Base-by-base conservation (phyloP, 164 flowering plant species). In the Amborella trichopoda region DNA sequence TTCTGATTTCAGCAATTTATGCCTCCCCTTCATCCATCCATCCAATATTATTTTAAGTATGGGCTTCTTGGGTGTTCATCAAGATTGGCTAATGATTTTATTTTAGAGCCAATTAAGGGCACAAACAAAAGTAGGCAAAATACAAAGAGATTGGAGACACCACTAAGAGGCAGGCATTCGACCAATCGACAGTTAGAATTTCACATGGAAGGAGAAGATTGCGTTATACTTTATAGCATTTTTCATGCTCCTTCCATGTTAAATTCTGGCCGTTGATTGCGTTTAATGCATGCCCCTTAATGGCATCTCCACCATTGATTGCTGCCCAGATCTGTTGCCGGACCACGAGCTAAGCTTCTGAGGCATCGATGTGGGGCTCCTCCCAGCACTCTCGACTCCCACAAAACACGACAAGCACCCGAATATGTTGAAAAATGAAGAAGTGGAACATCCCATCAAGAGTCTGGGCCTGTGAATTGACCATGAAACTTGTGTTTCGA, bases 261-360 rank as follows among this genome's bases (percentile, higher is more conserved):
- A 80, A 88, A 22, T 62, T 28, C 1, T 62, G n/a, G 0, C 93
- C 97, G 45, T 82, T 82, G 21, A 72, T 56, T 1, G 76, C 69
- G 28, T 89, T 89, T 44, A 85, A 79, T 0, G 94, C 82, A 28
- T 77, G 55, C 0, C 83, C 90, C 0, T 66, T 40, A 0, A 17
- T 42, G 3, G 24, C 20, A 22, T 67, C 6, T 4, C 20, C 43
- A 0, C 48, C 70, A 23, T 52, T 48, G 0, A 68, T 68, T 4
- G 94, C 74, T 1, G 88, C 88, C 94, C 90, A 89, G 13, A 89
- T 70, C 49, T 85, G 94, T 44, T 83, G 95, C 9, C 80, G 76
- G 0, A 95, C 97, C 0, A 82, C 90, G 0, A 85, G 56, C 44
- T 85, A 49, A 8, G 88, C 83, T 47, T 84, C 97, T 0, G 97